Evolutionary conservation across 169 alveolate species (phyloP).

Genomic region (Eimeria maxima): DNA sequence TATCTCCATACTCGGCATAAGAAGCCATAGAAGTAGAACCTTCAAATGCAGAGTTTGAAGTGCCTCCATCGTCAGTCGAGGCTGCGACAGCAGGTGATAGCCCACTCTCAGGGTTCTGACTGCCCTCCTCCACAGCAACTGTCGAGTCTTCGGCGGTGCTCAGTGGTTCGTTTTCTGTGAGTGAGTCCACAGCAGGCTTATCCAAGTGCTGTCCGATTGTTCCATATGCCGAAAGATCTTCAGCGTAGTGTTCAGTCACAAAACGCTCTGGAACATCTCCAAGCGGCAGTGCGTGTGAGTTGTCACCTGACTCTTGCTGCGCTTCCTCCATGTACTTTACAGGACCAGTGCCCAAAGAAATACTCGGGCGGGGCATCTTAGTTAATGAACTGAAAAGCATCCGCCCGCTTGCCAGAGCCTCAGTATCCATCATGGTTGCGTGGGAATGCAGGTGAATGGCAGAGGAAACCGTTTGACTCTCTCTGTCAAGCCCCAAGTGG

Average conservation of each 20-base stretch:
- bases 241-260: neutral
- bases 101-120: neutral
- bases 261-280: neutral
- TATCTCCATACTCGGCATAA: neutral
- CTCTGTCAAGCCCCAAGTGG: neutral
- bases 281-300: neutral
- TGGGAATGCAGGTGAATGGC: constrained; percentile 58
- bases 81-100: neutral
- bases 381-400: neutral
- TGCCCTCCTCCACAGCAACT: neutral
- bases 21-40: neutral
- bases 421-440: neutral
- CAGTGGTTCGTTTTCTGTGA: neutral
- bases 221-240: neutral
- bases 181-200: neutral
- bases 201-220: neutral
- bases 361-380: neutral
- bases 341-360: neutral
- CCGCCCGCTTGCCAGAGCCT: neutral
- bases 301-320: neutral
- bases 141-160: neutral
- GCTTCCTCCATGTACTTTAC: neutral
- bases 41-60: neutral
- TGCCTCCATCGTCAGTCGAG: neutral
- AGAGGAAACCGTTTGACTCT: neutral